Evolutionary conservation across 495 filamentous ascomycete genomes (phyloP), one percentile per base, ranked within the genome.

Genomic region (Terfezia boudieri): DNA sequence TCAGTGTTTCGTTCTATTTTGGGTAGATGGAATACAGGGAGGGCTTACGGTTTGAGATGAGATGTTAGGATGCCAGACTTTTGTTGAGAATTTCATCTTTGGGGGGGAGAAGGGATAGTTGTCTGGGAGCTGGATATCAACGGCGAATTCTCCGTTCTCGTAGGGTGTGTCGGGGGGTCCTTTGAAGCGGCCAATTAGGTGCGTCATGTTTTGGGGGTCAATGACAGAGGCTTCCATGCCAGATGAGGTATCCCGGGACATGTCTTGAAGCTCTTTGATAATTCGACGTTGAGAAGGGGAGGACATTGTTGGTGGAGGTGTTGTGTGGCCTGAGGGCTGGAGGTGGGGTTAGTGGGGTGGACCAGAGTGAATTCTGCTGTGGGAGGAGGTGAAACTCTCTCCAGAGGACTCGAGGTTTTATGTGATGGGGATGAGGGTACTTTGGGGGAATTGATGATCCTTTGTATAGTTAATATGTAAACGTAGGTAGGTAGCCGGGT

Each of bases 61-160:
- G 69, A 98, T 78, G 68, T 98, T 98, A 37, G 90, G 90, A 69
- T 98, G 90, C 92, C 92, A 98, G 56, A 98, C 81, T 67, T 82
- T 92, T 61, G 92, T 98, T 59, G 82, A 76, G 59, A 98, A 96
- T 65, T 79, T 83, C 86, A 96, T 95, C 37, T 78, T 67, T 9
- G 92, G 90, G 11, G 90, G 88, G 48, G 83, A 78, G 70, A 98
- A 98, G 1, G 90, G 90, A 64, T 98, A 98, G 55, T 89, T 86
- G 49, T 72, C 76, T 1, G 88, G 87, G 49, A 98, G 87, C 60
- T 73, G 73, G 63, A 98, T 86, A 64, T 94, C 86, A 56, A 98
- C 78, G 23, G 73, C 67, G 65, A 79, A 98, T 32, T 72, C 80
- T 26, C 88, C 90, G 36, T 86, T 88, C 64, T 90, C 87, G 64